A percentile compares a stretch with the other conserved stretches of the same genome.
phyloP scores from a whole-genome alignment of 768 basidiomycete species.

The Ramaria rubella region DNA sequence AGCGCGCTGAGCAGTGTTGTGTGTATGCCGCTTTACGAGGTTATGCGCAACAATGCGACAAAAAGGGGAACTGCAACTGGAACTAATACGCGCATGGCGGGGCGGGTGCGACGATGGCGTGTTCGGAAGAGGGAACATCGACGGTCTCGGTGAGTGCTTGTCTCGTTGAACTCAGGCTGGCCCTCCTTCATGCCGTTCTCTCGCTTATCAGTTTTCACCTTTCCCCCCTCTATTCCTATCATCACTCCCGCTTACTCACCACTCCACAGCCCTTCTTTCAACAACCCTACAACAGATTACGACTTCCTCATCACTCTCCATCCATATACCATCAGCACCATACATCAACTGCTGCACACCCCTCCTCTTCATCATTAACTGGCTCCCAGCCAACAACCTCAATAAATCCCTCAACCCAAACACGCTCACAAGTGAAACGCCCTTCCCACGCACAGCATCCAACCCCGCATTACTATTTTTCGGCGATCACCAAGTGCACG shows the following conservation, averaged over 20 bases:
- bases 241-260: neutral
- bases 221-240: neutral
- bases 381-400: too few species aligned
- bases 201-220: too few species aligned
- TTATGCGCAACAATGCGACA: slow-evolving; percentile 24
- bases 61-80: slow-evolving; percentile 19
- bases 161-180: too few species aligned
- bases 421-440: too few species aligned
- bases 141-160: slow-evolving; percentile 50
- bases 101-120: slow-evolving; percentile 71
- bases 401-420: too few species aligned
- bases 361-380: too few species aligned
- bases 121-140: slow-evolving; percentile 45
- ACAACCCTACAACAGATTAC: slow-evolving; percentile 79
- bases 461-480: slow-evolving; percentile 69
- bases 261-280: slow-evolving; percentile 85
- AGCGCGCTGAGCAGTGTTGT: slow-evolving; percentile 73
- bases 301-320: slow-evolving; percentile 82
- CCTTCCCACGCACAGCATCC: slow-evolving; percentile 65
- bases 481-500: slow-evolving; percentile 62
- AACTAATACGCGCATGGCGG: slow-evolving; percentile 56
- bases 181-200: too few species aligned
- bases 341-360: too few species aligned
- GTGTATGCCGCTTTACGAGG: slow-evolving; percentile 65
- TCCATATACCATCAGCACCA: slow-evolving; percentile 52